Conservation (phyloP, 495 filamentous ascomycete genomes). For the Aspergillus heteromorphus region DNA sequence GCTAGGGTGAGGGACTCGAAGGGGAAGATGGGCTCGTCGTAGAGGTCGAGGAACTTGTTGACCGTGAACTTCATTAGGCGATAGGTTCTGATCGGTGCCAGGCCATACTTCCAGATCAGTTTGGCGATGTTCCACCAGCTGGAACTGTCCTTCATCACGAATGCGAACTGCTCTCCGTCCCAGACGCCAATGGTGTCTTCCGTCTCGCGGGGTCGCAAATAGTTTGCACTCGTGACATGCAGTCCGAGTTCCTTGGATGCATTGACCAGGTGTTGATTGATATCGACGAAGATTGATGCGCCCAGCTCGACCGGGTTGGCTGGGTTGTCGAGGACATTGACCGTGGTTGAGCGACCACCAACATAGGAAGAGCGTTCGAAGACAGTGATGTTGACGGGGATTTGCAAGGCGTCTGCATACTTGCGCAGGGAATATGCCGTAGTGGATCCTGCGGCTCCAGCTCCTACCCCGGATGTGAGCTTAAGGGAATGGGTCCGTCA, state of each 20-base stretch:
- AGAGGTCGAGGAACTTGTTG: slow-evolving; percentile 72
- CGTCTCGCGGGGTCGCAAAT: slow-evolving; percentile 32
- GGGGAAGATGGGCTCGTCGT: slow-evolving; percentile 76
- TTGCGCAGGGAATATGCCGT: slow-evolving; percentile 76
- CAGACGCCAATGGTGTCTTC: slow-evolving; percentile 66
- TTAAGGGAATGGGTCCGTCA: background rate
- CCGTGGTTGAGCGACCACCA: slow-evolving; percentile 85
- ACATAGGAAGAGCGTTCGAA: slow-evolving; percentile 78
- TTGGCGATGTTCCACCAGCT: slow-evolving; percentile 78
- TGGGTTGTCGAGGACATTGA: slow-evolving; percentile 70
- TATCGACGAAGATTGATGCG: slow-evolving; percentile 84
- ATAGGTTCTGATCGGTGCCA: slow-evolving; percentile 68
- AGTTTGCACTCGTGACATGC: slow-evolving; percentile 28
- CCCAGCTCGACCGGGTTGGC: slow-evolving; percentile 76
- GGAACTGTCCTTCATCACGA: slow-evolving; percentile 50
- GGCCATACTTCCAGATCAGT: slow-evolving; percentile 80
- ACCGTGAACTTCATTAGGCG: slow-evolving; percentile 67
- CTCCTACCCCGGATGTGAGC: slow-evolving; percentile 50
- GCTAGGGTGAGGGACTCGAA: slow-evolving; percentile 68
- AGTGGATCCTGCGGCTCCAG: slow-evolving; percentile 84
- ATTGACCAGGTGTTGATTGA: slow-evolving; percentile 76
- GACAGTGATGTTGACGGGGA: slow-evolving; percentile 71
- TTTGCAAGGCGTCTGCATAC: slow-evolving; percentile 51
- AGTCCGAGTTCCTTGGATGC: slow-evolving; percentile 72
- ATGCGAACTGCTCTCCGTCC: slow-evolving; percentile 76